Evolutionary conservation across 2,329 filamentous ascomycete species (phyloP), one percentile per base, ranked within the genome.

Genomic region (Colletotrichum euphorbiae): DNA sequence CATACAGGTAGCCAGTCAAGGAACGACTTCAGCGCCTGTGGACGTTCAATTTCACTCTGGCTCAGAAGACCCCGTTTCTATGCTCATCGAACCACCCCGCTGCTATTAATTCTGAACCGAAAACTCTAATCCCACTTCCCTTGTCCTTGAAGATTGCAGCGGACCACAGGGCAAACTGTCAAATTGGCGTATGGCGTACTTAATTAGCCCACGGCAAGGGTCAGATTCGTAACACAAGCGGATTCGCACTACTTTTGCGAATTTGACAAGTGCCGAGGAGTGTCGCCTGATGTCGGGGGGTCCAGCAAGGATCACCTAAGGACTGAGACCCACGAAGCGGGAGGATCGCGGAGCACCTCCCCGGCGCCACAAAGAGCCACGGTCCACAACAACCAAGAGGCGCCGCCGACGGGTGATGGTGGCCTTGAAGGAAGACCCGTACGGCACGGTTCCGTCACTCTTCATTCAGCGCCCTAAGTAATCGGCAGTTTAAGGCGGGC

Each of bases 121-220:
- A 54, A 65, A 65, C 60, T 68, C 61, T 68, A 65, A 65, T 68
- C 60, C 21, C 40, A 65, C 54, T 42, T 58, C 65, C 33, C 52
- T 48, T 51, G 33, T 52, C 54, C 52, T 64, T 13, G 19, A 38
- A 19, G 42, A 19, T 21, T 8, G n/a, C n/a, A n/a, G n/a, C n/a
- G n/a, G n/a, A n/a, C n/a, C n/a, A n/a, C n/a, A n/a, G n/a, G n/a
- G n/a, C n/a, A n/a, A n/a, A n/a, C n/a, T n/a, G n/a, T n/a, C n/a
- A n/a, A n/a, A n/a, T n/a, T n/a, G n/a, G n/a, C n/a, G n/a, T n/a
- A n/a, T n/a, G n/a, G n/a, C n/a, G n/a, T n/a, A n/a, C n/a, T n/a
- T n/a, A n/a, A n/a, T n/a, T n/a, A n/a, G n/a, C n/a, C n/a, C n/a
- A n/a, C n/a, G n/a, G n/a, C n/a, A n/a, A n/a, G n/a, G n/a, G n/a